These are phyloP conservation scores for Arxiozyma slooffiae DNA, from an alignment of 1,139 yeast species.

Conservation along the genomic window DNA sequence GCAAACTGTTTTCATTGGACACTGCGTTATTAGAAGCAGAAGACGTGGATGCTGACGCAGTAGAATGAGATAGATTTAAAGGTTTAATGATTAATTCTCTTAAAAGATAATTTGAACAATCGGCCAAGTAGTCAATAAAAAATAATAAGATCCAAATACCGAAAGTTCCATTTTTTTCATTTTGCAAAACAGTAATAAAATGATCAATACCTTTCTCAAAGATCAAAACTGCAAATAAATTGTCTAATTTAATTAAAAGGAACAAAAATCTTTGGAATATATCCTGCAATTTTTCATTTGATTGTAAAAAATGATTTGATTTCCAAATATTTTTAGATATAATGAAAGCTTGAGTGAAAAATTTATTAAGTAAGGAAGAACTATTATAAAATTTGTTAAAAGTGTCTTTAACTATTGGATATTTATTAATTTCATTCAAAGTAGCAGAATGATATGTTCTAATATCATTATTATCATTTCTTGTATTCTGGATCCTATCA, in stretches of 20 bases:
- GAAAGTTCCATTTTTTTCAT: slow-evolving; percentile 14
- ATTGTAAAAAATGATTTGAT: no score
- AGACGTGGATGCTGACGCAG: slow-evolving; percentile 6
- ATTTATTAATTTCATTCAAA: not conserved
- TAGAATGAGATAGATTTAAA: slow-evolving; percentile 8
- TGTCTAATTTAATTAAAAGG: slow-evolving; percentile 4
- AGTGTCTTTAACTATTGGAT: not conserved
- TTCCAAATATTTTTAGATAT: not conserved
- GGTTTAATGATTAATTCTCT: slow-evolving; percentile 24
- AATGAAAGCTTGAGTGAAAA: not conserved
- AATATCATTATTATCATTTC: no score
- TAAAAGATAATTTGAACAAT: slow-evolving; percentile 22
- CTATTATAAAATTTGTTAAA: not conserved
- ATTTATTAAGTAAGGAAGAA: not conserved
- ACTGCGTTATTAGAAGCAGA: slow-evolving; percentile 2
- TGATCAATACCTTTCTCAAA: slow-evolving; percentile 28
- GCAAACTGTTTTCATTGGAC: slow-evolving; percentile 9
- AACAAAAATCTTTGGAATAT: not conserved
- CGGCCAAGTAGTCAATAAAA: slow-evolving; percentile 26
- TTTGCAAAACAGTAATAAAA: slow-evolving; percentile 12
- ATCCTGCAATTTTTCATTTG: not conserved
- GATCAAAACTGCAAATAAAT: slow-evolving; percentile 18
- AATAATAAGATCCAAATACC: slow-evolving; percentile 28
- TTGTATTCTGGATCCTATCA: not conserved
- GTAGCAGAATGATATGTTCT: not conserved